These are phyloP conservation scores for Murraya koenigii DNA, from an alignment of 345 rosid genomes.

Conservation along the genomic window DNA sequence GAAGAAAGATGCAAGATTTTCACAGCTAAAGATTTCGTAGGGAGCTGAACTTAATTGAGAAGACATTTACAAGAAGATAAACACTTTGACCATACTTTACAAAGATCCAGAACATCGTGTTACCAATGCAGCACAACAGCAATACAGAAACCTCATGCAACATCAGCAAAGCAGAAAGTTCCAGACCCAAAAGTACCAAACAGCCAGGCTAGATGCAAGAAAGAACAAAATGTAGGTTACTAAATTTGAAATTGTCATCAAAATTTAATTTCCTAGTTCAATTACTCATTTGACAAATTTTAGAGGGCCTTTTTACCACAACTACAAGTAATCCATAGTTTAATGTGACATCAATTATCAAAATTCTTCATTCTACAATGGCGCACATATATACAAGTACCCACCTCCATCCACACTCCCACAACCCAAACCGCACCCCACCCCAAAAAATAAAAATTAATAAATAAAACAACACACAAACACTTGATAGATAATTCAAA, in stretches of 20 bases:
- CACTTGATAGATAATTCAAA: background rate
- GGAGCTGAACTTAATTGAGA: too few relatives aligned
- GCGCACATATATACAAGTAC: background rate
- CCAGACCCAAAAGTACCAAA: background rate
- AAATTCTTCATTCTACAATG: background rate
- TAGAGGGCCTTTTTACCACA: background rate
- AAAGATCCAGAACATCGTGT: background rate
- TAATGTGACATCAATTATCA: background rate
- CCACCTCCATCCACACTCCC: background rate
- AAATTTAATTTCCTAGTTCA: background rate
- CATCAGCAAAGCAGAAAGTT: background rate
- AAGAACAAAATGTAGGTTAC: background rate
- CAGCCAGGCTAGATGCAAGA: background rate
- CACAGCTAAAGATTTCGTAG: background rate
- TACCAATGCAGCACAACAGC: background rate
- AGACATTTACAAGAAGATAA: background rate
- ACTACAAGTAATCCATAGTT: background rate
- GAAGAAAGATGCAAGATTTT: background rate
- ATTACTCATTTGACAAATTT: background rate
- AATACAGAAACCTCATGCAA: background rate
- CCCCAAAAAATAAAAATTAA: too few relatives aligned
- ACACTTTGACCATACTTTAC: background rate
- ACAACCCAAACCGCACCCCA: too few relatives aligned
- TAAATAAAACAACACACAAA: background rate
- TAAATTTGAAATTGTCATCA: background rate